phyloP scores from a whole-genome alignment of 73 alveolate species.

The Breviolum minutum region DNA sequence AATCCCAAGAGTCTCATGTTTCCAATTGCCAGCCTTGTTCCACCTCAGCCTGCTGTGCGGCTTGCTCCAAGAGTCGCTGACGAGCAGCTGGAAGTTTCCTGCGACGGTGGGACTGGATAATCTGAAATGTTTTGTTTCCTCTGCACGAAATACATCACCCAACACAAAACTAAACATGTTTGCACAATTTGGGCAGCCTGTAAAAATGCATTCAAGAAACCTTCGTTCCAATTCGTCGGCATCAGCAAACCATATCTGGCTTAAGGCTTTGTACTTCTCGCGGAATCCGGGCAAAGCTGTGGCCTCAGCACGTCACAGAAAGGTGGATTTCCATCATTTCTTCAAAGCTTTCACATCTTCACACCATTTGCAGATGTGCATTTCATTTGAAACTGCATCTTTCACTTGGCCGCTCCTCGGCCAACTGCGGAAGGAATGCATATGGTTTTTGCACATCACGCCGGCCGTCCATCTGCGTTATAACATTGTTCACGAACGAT shows the following conservation, averaged over 20 bases:
- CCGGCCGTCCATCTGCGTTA: constrained; percentile 36
- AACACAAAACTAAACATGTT: background rate
- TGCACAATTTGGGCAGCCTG: background rate
- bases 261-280: background rate
- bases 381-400: background rate
- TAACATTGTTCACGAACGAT: background rate
- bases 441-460: constrained; percentile 61
- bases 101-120: background rate
- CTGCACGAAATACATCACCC: background rate
- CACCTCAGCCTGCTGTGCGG: constrained; percentile 70
- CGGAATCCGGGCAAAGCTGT: background rate
- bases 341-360: background rate
- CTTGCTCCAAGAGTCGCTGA: constrained; percentile 51
- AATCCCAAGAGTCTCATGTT: background rate
- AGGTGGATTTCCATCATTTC: background rate
- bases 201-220: background rate
- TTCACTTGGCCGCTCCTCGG: background rate
- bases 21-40: background rate
- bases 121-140: background rate
- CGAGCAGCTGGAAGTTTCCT: constrained; percentile 45
- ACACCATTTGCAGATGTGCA: too few species aligned
- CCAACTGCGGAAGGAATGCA: constrained; percentile 31
- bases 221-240: constrained; percentile 34
- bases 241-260: background rate
- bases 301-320: background rate